Base-by-base conservation (phyloP, 768 basidiomycete genomes). In the Termitomyces sp. region DNA sequence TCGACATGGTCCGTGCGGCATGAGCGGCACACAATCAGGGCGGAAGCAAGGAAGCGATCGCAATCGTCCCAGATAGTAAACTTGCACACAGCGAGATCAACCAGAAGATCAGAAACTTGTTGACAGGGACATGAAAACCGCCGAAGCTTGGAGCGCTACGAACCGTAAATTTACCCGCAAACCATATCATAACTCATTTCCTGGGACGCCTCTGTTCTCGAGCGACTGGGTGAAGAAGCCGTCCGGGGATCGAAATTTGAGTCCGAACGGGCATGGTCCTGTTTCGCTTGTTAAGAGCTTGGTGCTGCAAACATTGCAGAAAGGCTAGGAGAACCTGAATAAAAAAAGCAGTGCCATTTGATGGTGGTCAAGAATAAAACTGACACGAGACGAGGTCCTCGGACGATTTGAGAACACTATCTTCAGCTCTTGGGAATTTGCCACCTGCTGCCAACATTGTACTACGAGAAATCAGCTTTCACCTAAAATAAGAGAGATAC, bases 21-120 rank as follows among this genome's bases (percentile, higher is more conserved):
- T 92, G 88, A 87, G 84, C 86, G 72, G 81, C 83, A 0, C 77
- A 82, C 57, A 74, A 87, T 60, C 87, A 88, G 85, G 84, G 82
- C 18, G 73, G 74, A 10, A 81, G 80, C 7, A 69, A 73, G 20
- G 70, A 63, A 41, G 69, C 69, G 4, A 70, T 69, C 53, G 71
- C 75, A 42, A 69, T 79, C 37, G 69, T 70, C 26, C 70, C 77
- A 24, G 72, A 73, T 54, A 66, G 76, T 26, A 72, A 72, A 55
- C 65, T 74, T n/a, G 66, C 70, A 52, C 65, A 66, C 8, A 72
- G 69, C 13, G 65, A 67, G 9, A 58, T 9, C 70, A 72, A 28
- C 67, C 69, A 42, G 73, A 72, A 33, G 70, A 70, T 24, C 67
- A 80, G 59, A 74, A 75, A 44, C 69, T 78, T 59, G 70, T 85